Percentiles rank a stretch among this genome's conserved stretches.
These are phyloP conservation scores for Leccinellum albellum DNA, from an alignment of 768 basidiomycete genomes.

Conservation along the genomic window DNA sequence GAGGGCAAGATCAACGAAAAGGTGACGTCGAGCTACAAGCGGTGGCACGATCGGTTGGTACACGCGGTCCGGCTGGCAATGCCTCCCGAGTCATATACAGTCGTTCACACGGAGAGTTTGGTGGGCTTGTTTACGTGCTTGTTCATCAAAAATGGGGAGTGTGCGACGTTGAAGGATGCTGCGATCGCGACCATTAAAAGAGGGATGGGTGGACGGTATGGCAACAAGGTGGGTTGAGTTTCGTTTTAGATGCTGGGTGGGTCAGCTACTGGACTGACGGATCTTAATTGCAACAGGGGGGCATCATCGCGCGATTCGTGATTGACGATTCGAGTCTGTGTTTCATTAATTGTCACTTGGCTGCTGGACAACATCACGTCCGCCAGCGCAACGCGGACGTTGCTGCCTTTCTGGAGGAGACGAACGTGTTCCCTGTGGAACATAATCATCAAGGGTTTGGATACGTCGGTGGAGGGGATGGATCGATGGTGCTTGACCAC, in stretches of 20 bases:
- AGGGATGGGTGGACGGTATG: conserved; percentile 89
- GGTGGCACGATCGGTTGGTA: conserved; percentile 82
- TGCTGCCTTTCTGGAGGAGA: conserved; percentile 82
- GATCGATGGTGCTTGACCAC: conserved; percentile 90
- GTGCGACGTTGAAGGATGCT: conserved; percentile 56
- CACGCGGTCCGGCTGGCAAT: conserved; percentile 70
- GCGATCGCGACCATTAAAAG: conserved; percentile 84
- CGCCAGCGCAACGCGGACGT: conserved; percentile 84
- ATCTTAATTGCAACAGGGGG: conserved; percentile 53
- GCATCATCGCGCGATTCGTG: conserved; percentile 83
- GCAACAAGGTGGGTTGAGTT: conserved; percentile 79
- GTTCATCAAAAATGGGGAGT: conserved; percentile 71
- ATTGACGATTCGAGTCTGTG: conserved; percentile 92
- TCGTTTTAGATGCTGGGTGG: not conserved
- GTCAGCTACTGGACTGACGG: not conserved
- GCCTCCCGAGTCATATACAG: conserved; percentile 71
- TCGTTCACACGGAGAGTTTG: conserved; percentile 81
- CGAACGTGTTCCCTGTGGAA: conserved; percentile 55
- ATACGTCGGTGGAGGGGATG: conserved; percentile 89
- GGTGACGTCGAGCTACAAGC: conserved; percentile 81
- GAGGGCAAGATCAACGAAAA: conserved; percentile 61
- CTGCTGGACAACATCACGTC: conserved; percentile 86
- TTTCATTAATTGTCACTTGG: conserved; percentile 95
- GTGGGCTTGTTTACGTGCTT: conserved; percentile 80
- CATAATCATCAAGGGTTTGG: conserved; percentile 53